Conservation (phyloP, 768 basidiomycete species). For the Clavaria fumosa region DNA sequence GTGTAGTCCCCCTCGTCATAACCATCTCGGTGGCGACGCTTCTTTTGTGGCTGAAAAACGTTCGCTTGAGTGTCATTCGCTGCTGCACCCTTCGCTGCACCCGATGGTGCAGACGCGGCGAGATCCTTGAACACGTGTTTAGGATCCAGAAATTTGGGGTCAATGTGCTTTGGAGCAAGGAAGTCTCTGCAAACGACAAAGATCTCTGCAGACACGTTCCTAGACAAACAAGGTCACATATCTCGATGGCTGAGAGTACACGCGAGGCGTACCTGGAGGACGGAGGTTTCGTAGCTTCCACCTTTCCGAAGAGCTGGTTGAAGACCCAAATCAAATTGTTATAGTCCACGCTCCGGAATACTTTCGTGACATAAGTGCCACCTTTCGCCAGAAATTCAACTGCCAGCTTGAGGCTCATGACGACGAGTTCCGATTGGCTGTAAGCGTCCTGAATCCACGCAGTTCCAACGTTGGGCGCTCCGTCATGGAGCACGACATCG, state of each 20-base stretch:
- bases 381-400: slow-evolving; percentile 89
- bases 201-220: slow-evolving; percentile 98
- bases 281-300: slow-evolving; percentile 97
- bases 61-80: slow-evolving; percentile 66
- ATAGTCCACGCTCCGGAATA: slow-evolving; percentile 96
- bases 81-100: slow-evolving; percentile 36
- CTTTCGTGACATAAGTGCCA: slow-evolving; percentile 94
- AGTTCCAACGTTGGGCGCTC: slow-evolving; percentile 97
- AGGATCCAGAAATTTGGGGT: slow-evolving; percentile 95
- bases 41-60: slow-evolving; percentile 96
- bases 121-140: slow-evolving; percentile 96
- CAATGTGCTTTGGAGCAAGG: slow-evolving; percentile 87
- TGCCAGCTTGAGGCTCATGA: slow-evolving; percentile 89
- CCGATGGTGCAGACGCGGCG: slow-evolving; percentile 28
- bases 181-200: slow-evolving; percentile 97
- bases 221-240: slow-evolving; percentile 16
- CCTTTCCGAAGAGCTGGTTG: slow-evolving; percentile 86
- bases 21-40: slow-evolving; percentile 81
- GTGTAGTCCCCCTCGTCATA: slow-evolving; percentile 93
- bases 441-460: slow-evolving; percentile 99
- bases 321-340: slow-evolving; percentile 99
- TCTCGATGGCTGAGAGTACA: neutral
- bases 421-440: slow-evolving; percentile 88
- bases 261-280: slow-evolving; percentile 63
- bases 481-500: slow-evolving; percentile 95